These are phyloP conservation scores for Catunica adiposa DNA, from an alignment of 2,329 filamentous ascomycete species.

Conservation along the genomic window DNA sequence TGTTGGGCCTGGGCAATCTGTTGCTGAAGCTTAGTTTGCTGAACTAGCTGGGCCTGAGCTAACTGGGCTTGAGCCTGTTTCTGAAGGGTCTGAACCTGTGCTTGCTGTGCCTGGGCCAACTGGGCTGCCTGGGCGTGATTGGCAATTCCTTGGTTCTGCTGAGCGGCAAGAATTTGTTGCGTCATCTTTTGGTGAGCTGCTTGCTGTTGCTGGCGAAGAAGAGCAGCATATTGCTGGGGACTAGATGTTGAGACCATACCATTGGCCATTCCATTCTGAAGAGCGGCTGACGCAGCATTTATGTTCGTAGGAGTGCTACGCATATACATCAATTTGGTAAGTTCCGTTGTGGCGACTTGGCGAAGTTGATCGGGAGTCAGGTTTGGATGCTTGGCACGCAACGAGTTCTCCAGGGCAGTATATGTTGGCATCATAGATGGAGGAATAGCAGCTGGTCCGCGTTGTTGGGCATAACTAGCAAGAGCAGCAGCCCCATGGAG, in stretches of 20 bases:
- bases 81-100: constrained; percentile 3
- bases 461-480: constrained; percentile 16
- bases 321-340: constrained; percentile 31
- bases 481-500: constrained; percentile 2
- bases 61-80: neutral
- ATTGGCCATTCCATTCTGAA: constrained; percentile 32
- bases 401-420: constrained; percentile 34
- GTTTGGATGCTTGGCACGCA: constrained; percentile 34
- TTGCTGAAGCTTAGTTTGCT: constrained; percentile 8
- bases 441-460: constrained; percentile 8
- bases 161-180: constrained; percentile 16
- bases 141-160: constrained; percentile 17
- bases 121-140: constrained; percentile 1
- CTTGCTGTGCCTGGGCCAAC: constrained; percentile 4
- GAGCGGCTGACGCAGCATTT: constrained; percentile 36
- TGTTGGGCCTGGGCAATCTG: constrained; percentile 6
- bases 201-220: constrained; percentile 37
- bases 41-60: constrained; percentile 33
- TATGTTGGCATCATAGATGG: constrained; percentile 18
- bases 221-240: constrained; percentile 43
- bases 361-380: constrained; percentile 33
- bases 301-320: constrained; percentile 35
- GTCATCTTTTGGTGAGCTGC: constrained; percentile 19
- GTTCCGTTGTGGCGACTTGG: constrained; percentile 34
- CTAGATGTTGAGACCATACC: constrained; percentile 32